Evolutionary conservation across 192 early-diverging fungal species (phyloP).

Genomic region (Dimargaris cristalligena): DNA sequence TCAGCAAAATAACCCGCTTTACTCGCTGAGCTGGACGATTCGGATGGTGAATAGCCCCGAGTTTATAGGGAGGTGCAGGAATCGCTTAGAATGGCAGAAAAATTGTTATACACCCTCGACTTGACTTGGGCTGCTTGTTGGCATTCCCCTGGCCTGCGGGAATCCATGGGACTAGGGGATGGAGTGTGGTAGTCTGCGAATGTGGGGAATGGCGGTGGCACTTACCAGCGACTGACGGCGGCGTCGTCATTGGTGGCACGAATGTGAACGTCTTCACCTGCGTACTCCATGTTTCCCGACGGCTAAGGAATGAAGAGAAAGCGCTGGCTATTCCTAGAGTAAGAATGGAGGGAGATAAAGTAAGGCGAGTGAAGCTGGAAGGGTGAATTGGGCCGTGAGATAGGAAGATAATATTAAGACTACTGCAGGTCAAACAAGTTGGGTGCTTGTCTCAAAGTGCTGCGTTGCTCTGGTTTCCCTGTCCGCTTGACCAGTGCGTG

Average conservation of each 20-base stretch:
- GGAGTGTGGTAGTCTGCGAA: not conserved
- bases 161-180: not conserved
- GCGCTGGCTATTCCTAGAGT: no score
- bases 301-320: not conserved
- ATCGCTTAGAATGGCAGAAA: not conserved
- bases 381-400: no score
- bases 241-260: conserved; percentile 90
- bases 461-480: no score
- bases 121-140: not conserved
- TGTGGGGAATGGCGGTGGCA: not conserved
- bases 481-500: no score
- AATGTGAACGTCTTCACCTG: conserved; percentile 43
- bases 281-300: not conserved
- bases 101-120: not conserved
- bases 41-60: no score
- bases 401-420: no score
- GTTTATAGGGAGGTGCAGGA: no score
- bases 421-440: no score
- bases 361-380: no score
- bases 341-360: no score
- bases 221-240: conserved; percentile 59
- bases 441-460: no score
- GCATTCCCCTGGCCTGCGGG: not conserved
- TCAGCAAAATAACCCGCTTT: conserved; percentile 67
- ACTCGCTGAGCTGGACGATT: conserved; percentile 73